These are phyloP conservation scores for Spencermartinsiella europaea DNA, from an alignment of 805 yeast species.

Conservation along the genomic window DNA sequence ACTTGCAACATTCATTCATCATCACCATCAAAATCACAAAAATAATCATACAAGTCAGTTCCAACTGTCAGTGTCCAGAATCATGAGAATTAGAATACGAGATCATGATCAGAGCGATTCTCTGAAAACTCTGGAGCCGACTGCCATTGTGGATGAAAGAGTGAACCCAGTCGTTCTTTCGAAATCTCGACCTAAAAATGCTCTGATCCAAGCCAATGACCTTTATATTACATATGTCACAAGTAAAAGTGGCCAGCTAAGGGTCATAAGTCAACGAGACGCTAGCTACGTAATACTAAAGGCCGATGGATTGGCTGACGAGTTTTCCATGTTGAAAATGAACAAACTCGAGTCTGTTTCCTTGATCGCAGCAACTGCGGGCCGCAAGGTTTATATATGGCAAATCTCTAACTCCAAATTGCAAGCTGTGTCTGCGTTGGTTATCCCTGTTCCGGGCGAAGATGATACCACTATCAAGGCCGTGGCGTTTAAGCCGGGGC, in stretches of 20 bases:
- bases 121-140: neutral
- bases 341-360: neutral
- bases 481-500: neutral
- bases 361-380: neutral
- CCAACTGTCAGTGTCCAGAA: too few species aligned
- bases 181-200: neutral
- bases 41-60: too few species aligned
- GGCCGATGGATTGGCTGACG: slow-evolving; percentile 1
- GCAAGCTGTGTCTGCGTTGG: neutral
- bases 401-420: neutral
- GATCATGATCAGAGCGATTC: too few species aligned
- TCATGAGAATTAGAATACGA: too few species aligned
- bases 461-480: neutral
- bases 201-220: slow-evolving; percentile 15
- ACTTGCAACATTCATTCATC: too few species aligned
- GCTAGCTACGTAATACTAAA: slow-evolving; percentile 16
- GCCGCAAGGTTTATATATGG: neutral
- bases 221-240: slow-evolving; percentile 20
- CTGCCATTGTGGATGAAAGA: neutral
- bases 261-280: slow-evolving; percentile 21
- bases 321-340: neutral
- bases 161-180: neutral
- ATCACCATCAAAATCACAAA: too few species aligned
- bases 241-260: slow-evolving; percentile 17
- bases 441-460: neutral